These are phyloP conservation scores for Flaveria robusta DNA, from an alignment of 129 eudicot genomes.

Conservation along the genomic window DNA sequence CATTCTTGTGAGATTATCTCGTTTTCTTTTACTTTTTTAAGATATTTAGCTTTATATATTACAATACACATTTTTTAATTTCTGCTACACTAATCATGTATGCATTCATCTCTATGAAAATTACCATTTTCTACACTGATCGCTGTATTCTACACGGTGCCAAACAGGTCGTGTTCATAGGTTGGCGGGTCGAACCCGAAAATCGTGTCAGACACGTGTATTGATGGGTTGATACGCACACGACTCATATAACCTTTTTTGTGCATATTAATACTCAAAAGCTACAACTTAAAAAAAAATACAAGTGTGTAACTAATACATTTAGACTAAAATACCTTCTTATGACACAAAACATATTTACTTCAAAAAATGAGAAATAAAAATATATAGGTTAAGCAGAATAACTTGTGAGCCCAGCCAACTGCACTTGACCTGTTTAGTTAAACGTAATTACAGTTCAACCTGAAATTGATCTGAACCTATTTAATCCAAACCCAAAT, in stretches of 20 bases:
- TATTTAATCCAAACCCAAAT: no score
- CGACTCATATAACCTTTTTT: not conserved
- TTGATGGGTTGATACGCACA: not conserved
- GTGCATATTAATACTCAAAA: not conserved
- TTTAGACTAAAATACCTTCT: not conserved
- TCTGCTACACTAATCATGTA: not conserved
- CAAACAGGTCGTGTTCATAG: not conserved
- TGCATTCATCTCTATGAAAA: not conserved
- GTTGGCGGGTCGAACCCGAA: not conserved
- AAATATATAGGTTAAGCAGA: no score
- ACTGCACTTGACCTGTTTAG: not conserved
- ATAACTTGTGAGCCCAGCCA: no score
- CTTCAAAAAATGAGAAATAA: no score
- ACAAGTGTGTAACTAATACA: not conserved
- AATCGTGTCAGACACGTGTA: not conserved
- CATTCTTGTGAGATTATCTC: constrained; percentile 19
- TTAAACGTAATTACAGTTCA: not conserved
- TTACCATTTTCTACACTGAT: not conserved
- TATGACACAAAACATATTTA: not conserved
- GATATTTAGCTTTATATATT: not conserved
- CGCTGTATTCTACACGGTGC: not conserved
- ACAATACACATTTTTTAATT: not conserved
- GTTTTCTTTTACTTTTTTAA: not conserved
- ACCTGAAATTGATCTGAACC: no score
- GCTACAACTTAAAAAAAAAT: not conserved